Evolutionary conservation across 768 basidiomycete species (phyloP).

Genomic region (Kwoniella europaea): DNA sequence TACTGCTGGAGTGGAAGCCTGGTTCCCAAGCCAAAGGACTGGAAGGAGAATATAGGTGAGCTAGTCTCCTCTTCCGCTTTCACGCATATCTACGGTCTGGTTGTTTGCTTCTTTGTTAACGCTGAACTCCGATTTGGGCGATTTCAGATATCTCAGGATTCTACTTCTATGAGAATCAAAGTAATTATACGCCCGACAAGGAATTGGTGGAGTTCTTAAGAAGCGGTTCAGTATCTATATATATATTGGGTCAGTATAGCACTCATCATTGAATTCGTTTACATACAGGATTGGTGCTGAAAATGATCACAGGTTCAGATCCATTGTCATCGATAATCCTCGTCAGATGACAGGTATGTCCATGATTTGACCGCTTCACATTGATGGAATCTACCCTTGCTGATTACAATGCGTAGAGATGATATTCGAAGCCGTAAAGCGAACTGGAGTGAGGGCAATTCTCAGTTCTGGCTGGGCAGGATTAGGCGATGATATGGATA

Average conservation of each 20-base stretch:
- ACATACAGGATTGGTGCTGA: conserved; percentile 46
- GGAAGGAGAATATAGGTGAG: conserved; percentile 68
- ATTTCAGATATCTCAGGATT: conserved; percentile 68
- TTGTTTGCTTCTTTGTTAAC: neutral
- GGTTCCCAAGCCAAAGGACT: conserved; percentile 68
- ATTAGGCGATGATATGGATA: conserved; percentile 62
- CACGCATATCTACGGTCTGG: neutral
- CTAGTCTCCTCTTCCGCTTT: neutral
- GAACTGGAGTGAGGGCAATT: conserved; percentile 64
- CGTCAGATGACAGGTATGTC: conserved; percentile 63
- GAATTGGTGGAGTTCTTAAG: conserved; percentile 63
- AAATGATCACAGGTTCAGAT: conserved; percentile 64
- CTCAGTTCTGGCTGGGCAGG: conserved; percentile 73
- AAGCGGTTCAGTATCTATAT: conserved; percentile 65
- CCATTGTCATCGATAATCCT: conserved; percentile 67
- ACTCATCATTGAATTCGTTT: neutral
- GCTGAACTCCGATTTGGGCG: neutral
- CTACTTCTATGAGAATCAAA: conserved; percentile 67
- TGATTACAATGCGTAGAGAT: conserved; percentile 56
- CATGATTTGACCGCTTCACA: neutral
- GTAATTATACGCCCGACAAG: conserved; percentile 61
- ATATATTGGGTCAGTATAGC: conserved; percentile 65
- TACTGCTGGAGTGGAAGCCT: conserved; percentile 69
- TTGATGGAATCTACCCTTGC: neutral
- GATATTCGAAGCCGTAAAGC: conserved; percentile 65